A percentile compares a stretch with the other conserved stretches of the same genome.
phyloP scores from a whole-genome alignment of 345 rosid species.

The Bruguiera gymnorhiza region DNA sequence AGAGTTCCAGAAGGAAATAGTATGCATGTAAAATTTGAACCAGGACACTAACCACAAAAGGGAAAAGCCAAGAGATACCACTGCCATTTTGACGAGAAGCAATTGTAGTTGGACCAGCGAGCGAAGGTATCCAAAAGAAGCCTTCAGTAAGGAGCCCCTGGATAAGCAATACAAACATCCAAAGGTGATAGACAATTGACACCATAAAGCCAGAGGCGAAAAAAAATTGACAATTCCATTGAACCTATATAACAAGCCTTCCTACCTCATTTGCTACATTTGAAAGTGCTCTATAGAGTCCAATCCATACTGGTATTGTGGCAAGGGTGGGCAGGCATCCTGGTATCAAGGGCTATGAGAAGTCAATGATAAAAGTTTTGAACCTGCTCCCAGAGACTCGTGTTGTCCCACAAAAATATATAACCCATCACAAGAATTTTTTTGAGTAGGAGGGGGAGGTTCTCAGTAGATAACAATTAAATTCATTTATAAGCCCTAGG shows the following conservation, averaged over 20 bases:
- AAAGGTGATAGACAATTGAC: constrained; percentile 11
- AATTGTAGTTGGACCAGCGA: constrained; percentile 88
- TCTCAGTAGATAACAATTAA: too few species aligned
- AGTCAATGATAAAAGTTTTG: background rate
- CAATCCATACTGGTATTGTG: constrained; percentile 97
- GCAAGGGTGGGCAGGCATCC: constrained; percentile 97
- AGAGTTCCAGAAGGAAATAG: background rate
- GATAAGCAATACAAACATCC: constrained; percentile 16
- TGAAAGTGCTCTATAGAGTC: constrained; percentile 95
- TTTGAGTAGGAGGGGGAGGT: too few species aligned
- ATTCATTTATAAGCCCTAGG: too few species aligned
- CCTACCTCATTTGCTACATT: constrained; percentile 91
- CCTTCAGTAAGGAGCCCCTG: constrained; percentile 98
- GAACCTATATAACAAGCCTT: constrained; percentile 2
- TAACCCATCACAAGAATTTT: too few species aligned
- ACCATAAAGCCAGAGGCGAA: constrained; percentile 10
- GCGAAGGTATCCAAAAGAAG: constrained; percentile 97
- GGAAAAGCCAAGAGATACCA: constrained; percentile 93
- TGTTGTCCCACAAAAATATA: too few species aligned
- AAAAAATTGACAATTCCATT: background rate
- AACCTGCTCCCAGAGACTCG: background rate
- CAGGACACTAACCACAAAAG: constrained; percentile 61
- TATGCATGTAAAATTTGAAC: constrained; percentile 3
- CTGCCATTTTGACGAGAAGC: constrained; percentile 83
- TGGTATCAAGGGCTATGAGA: constrained; percentile 20